Conservation (phyloP, 1,284 basidiomycete species). For the Boletus nobilissimus region DNA sequence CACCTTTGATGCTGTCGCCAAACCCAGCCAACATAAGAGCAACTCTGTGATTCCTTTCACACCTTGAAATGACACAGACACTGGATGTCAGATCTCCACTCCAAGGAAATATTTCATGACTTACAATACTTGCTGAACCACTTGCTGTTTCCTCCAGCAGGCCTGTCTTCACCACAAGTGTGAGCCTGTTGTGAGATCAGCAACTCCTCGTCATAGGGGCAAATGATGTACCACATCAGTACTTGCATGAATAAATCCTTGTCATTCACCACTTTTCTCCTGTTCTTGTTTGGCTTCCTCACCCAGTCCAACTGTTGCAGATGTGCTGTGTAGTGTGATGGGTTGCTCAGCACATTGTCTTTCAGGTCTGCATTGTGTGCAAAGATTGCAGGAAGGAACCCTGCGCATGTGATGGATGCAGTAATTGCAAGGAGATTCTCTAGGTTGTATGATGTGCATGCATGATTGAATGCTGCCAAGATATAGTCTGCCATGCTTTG, state of each 20-base stretch:
- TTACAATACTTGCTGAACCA: neutral
- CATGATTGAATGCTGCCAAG: neutral
- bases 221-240: neutral
- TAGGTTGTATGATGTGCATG: neutral
- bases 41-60: neutral
- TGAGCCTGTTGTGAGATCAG: neutral
- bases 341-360: neutral
- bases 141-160: neutral
- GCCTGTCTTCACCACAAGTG: too few relatives aligned
- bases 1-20: neutral
- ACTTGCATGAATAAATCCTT: neutral
- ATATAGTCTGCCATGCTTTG: neutral
- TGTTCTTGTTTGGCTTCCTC: neutral
- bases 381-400: neutral
- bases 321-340: neutral
- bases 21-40: neutral
- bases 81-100: too few relatives aligned
- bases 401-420: neutral
- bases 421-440: neutral
- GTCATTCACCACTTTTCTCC: neutral
- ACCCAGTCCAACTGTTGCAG: neutral
- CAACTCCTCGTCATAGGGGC: neutral
- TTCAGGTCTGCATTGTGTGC: neutral
- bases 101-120: neutral
- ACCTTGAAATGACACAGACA: neutral